Conservation (phyloP, 176 grass and related monocot genomes). For the Avena atlantica region DNA sequence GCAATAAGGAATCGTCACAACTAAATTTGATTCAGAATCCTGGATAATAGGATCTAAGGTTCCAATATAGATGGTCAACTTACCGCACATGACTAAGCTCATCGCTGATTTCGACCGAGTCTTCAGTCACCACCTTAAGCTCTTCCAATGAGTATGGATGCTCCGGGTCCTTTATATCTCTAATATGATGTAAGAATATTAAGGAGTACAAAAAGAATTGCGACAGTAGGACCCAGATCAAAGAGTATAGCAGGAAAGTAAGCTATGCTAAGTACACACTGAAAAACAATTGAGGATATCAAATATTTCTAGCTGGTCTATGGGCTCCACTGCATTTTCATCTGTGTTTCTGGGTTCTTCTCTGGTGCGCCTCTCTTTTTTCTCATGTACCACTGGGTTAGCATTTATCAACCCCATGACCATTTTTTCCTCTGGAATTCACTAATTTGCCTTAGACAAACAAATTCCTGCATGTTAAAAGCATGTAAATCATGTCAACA, state of each 20-base stretch:
- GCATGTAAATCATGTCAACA: constrained; percentile 12
- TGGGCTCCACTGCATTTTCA: constrained; percentile 70
- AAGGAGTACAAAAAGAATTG: constrained; percentile 55
- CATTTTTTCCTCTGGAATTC: constrained; percentile 45
- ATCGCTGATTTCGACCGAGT: constrained; percentile 74
- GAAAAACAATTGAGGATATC: constrained; percentile 68
- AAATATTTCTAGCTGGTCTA: constrained; percentile 94
- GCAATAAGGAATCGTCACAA: background rate
- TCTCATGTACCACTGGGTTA: constrained; percentile 82
- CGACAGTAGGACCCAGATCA: background rate
- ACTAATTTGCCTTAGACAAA: background rate
- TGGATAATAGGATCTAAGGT: background rate
- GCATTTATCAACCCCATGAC: constrained; percentile 86
- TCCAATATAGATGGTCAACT: constrained; percentile 3
- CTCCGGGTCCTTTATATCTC: constrained; percentile 98
- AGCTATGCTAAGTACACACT: background rate
- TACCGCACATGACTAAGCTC: constrained; percentile 75
- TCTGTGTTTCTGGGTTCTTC: constrained; percentile 51
- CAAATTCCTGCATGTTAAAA: constrained; percentile 36
- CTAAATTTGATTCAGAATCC: background rate
- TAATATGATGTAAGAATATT: constrained; percentile 88
- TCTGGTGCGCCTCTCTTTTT: constrained; percentile 60
- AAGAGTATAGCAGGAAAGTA: constrained; percentile 21
- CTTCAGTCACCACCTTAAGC: constrained; percentile 87
- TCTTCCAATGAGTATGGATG: constrained; percentile 95